Conservation (phyloP, 1,284 basidiomycete genomes). For the Malassezia japonica region DNA sequence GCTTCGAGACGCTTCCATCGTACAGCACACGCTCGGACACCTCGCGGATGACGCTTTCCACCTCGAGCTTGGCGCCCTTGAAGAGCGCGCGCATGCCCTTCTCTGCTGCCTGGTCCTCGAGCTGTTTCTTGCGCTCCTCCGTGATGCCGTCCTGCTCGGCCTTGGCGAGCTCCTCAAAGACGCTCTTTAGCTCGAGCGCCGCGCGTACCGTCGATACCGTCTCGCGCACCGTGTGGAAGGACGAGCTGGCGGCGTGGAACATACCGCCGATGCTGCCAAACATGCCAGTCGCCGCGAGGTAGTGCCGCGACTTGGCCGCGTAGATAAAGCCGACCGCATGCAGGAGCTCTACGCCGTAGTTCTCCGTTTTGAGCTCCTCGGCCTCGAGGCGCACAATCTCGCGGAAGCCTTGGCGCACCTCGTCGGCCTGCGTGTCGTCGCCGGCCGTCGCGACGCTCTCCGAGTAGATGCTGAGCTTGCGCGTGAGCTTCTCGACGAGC, state of each 20-base stretch:
- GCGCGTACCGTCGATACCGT: slow-evolving; percentile 43
- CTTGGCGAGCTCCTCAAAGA: slow-evolving; percentile 75
- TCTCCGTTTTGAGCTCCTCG: slow-evolving; percentile 61
- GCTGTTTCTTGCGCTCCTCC: slow-evolving; percentile 73
- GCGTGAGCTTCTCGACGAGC: slow-evolving; percentile 70
- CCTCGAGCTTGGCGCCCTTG: slow-evolving; percentile 78
- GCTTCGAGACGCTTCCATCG: slow-evolving; percentile 47
- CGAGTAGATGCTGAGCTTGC: slow-evolving; percentile 82
- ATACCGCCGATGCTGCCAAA: slow-evolving; percentile 32
- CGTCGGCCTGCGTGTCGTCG: slow-evolving; percentile 59
- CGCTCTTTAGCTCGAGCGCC: slow-evolving; percentile 61
- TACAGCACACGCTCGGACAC: slow-evolving; percentile 76
- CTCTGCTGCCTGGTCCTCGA: slow-evolving; percentile 93
- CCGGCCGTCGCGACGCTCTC: slow-evolving; percentile 69
- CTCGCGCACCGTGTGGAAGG: slow-evolving; percentile 40
- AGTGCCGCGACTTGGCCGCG: slow-evolving; percentile 49
- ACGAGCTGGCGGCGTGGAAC: slow-evolving; percentile 31
- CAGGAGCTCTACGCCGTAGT: slow-evolving; percentile 82
- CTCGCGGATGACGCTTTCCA: slow-evolving; percentile 85
- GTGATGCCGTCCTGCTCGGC: slow-evolving; percentile 72
- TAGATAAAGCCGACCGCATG: slow-evolving; percentile 88
- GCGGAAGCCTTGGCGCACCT: slow-evolving; percentile 35
- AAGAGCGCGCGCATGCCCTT: slow-evolving; percentile 54
- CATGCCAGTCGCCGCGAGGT: slow-evolving; percentile 35
- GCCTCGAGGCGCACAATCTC: slow-evolving; percentile 44